Evolutionary conservation across 495 filamentous ascomycete genomes (phyloP), one percentile per base, ranked within the genome.

Genomic region (Podospora appendiculata): DNA sequence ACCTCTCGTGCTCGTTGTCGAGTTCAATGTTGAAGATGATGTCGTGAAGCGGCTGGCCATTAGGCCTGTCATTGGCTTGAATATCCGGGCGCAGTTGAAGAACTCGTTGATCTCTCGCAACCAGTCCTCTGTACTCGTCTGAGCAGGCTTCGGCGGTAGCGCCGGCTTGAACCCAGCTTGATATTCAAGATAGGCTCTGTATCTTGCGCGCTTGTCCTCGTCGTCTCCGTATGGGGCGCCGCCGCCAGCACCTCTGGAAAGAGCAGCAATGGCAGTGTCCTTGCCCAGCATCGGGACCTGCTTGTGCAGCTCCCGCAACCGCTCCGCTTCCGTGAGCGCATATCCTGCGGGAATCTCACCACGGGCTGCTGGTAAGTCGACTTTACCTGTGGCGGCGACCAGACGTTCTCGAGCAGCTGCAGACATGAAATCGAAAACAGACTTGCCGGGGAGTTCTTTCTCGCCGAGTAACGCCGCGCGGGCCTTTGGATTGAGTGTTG

Each of bases 31-130:
- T 1, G 71, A 68, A 5, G 88, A 84, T 4, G 86, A 52, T 0
- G 62, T 86, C 0, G 89, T 96, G 61, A 98, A 98, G 4, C 90
- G 83, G 19, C 87, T 87, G 14, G 93, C 93, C 87, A 98, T 96
- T 52, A 87, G 74, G 0, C 89, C 89, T 32, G 86, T 86, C 76
- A 95, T 85, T 1, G 93, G 93, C 65, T 88, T 90, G 75, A 96
- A 97, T 7, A 96, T 91, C 59, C 85, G 78, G 7, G 94, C 93
- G 32, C 89, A 92, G 52, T 86, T 87, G 40, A 83, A 77, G 64
- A 98, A 98, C 63, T 98, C 94, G 41, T 82, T 67, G 47, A 95
- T 75, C 65, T 98, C 93, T 50, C 79, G 81, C 6, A 82, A 63
- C 86, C 88, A 96, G 34, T 88, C 86, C 39, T 87, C 81, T 14